Evolutionary conservation across 1,139 yeast species (phyloP), one percentile per base, ranked within the genome.

Genomic region (Suhomyces coccinellae): DNA sequence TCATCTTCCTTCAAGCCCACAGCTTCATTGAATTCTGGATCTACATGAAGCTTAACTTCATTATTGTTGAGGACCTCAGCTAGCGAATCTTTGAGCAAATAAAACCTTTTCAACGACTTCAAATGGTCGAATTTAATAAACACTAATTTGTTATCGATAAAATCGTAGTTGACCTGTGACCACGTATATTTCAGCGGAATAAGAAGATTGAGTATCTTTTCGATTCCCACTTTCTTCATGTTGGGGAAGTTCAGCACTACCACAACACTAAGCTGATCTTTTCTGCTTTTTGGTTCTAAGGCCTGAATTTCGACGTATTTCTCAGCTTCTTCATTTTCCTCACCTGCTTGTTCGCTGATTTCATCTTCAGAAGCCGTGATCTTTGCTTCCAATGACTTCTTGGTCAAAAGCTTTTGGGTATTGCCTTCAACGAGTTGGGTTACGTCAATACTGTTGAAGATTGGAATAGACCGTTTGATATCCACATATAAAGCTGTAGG

Each of bases 211-310:
- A 43, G 48, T 2, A 49, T 49, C 30, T 53, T 53, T 49, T 73
- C 80, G 10, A 73, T 57, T 0, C 58, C 57, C 6, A 53, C 48
- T 28, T 51, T 54, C 47, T 63, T 58, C 9, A 74, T 49, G 27
- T 57, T 56, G 4, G 76, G 75, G 45, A 75, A 67, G 39, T 62
- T 61, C 29, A 61, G 61, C 8, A 77, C 52, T 1, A 66, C 55
- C 3, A 75, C 58, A 6, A 73, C 65, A 42, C 65, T 53, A 4
- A 75, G 45, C 48, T 77, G 80, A 24, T 75, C 69, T 28, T 63
- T 62, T 38, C 71, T 52, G 36, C 63, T 68, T 3, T 46, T 46
- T 0, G 77, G 76, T 3, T 51, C 47, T 22, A 75, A 62, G 1
- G 48, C 47, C 6, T 58, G 55, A 12, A 75, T 57, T 0, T 62